A percentile compares a stretch with the other conserved stretches of the same genome.
Evolutionary conservation across 2,329 filamentous ascomycete genomes (phyloP).

Genomic region (Talaromyces marneffei): DNA sequence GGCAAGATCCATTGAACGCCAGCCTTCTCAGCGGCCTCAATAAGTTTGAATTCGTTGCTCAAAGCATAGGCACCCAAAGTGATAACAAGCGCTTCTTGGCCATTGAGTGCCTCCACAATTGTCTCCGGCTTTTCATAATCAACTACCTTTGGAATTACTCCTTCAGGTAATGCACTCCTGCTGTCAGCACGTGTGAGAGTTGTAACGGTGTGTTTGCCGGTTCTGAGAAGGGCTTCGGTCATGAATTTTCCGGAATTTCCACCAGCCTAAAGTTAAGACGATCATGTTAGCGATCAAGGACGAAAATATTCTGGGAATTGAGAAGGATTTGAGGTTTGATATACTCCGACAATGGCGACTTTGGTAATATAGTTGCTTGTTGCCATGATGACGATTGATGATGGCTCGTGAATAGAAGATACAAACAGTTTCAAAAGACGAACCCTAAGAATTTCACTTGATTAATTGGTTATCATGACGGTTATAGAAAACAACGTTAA

Average conservation of each 20-base stretch:
- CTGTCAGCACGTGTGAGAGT: neutral
- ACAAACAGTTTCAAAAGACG: neutral
- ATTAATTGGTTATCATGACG: neutral
- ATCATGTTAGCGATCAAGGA: neutral
- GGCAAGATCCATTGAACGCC: slow-evolving; percentile 53
- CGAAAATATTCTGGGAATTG: too few species aligned
- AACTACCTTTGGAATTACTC: neutral
- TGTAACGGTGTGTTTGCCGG: neutral
- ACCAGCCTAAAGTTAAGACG: neutral
- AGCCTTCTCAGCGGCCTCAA: slow-evolving; percentile 52
- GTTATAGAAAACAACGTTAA: neutral
- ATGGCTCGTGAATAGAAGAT: neutral
- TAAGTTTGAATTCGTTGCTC: slow-evolving; percentile 37
- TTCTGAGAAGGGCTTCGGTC: neutral
- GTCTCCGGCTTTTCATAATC: slow-evolving; percentile 23
- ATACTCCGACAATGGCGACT: slow-evolving; percentile 9
- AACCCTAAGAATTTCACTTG: neutral
- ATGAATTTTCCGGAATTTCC: neutral
- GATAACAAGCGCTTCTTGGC: slow-evolving; percentile 55
- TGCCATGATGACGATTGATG: neutral
- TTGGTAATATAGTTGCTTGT: neutral
- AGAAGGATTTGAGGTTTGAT: neutral
- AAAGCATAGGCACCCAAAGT: slow-evolving; percentile 45
- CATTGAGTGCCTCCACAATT: slow-evolving; percentile 47
- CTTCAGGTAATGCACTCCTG: neutral